A percentile compares a stretch with the other conserved stretches of the same genome.
Evolutionary conservation across 768 basidiomycete genomes (phyloP).

Genomic region (Hypholoma fasciculare): DNA sequence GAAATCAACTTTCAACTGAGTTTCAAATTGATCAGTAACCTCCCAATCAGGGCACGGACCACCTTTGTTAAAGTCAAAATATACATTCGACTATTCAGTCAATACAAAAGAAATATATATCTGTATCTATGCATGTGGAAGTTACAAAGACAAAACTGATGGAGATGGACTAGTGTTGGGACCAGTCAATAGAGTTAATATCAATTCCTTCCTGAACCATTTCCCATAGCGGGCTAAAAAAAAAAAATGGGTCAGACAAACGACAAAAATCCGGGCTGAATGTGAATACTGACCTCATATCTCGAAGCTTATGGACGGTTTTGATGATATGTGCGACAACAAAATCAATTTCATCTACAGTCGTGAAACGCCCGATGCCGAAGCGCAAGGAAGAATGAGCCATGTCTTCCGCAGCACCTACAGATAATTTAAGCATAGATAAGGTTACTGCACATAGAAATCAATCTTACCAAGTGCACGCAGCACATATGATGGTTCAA

Average conservation of each 20-base stretch:
- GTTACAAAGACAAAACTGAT: slow-evolving; percentile 12
- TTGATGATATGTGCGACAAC: slow-evolving; percentile 85
- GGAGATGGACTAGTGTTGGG: slow-evolving; percentile 62
- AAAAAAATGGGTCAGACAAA: slow-evolving; percentile 7
- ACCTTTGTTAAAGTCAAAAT: slow-evolving; percentile 13
- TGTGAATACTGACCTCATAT: slow-evolving; percentile 72
- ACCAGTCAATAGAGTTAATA: slow-evolving; percentile 93
- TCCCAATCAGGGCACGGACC: slow-evolving; percentile 42
- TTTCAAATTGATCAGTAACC: slow-evolving; percentile 36
- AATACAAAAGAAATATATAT: slow-evolving; percentile 1
- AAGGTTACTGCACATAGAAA: not conserved
- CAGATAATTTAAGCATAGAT: slow-evolving; percentile 4
- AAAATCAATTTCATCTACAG: slow-evolving; percentile 94
- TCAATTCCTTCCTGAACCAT: slow-evolving; percentile 99
- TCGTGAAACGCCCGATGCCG: slow-evolving; percentile 97
- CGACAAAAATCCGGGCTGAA: not conserved
- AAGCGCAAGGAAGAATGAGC: slow-evolving; percentile 97
- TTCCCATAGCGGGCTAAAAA: slow-evolving; percentile 89
- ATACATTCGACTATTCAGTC: not conserved
- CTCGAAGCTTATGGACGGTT: slow-evolving; percentile 85
- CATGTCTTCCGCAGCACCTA: slow-evolving; percentile 97
- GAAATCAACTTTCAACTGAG: slow-evolving; percentile 38
- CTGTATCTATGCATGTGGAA: slow-evolving; percentile 9
- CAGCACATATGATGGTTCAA: slow-evolving; percentile 98
- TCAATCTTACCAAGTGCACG: slow-evolving; percentile 76